Percentiles rank a stretch among this genome's conserved stretches.
Conservation (phyloP, 225 moss, liverwort and hornwort genomes). For the Bryum argenteum region DNA sequence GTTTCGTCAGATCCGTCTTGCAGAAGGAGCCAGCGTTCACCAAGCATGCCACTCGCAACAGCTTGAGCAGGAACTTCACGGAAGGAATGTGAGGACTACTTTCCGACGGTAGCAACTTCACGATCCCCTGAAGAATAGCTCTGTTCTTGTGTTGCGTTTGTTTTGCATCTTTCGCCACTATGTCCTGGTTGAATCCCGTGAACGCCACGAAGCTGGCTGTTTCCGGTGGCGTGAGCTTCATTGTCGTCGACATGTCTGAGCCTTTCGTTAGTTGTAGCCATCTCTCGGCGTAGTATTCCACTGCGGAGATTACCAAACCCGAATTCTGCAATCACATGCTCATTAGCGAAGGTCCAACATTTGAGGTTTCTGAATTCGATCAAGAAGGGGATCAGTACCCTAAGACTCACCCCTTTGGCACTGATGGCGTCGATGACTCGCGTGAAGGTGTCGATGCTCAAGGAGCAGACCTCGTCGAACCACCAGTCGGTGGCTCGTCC, state of each 20-base stretch:
- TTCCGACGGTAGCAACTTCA: slow-evolving; percentile 61
- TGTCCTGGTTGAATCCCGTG: slow-evolving; percentile 49
- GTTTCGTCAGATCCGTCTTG: slow-evolving; percentile 67
- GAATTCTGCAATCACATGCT: background rate
- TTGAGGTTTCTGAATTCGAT: no score
- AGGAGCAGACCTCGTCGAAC: slow-evolving; percentile 42
- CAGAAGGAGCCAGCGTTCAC: slow-evolving; percentile 72
- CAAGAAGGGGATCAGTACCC: no score
- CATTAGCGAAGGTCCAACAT: no score
- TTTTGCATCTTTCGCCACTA: slow-evolving; percentile 36
- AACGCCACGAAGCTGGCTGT: slow-evolving; percentile 33
- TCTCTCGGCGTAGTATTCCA: slow-evolving; percentile 43
- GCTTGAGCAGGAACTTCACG: slow-evolving; percentile 70
- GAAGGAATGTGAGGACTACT: slow-evolving; percentile 33
- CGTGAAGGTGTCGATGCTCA: slow-evolving; percentile 43
- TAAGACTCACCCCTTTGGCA: slow-evolving; percentile 34
- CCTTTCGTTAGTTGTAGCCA: slow-evolving; percentile 45
- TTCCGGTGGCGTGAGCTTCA: slow-evolving; percentile 26
- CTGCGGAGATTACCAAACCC: slow-evolving; percentile 30
- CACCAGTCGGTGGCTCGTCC: slow-evolving; percentile 42
- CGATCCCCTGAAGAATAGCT: slow-evolving; percentile 56
- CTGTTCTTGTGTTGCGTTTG: slow-evolving; percentile 37
- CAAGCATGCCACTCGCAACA: slow-evolving; percentile 65
- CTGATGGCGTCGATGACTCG: slow-evolving; percentile 34
- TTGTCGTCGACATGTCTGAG: slow-evolving; percentile 38